Conservation (phyloP, 2,329 filamentous ascomycete genomes). For the Aspergillus candidus region DNA sequence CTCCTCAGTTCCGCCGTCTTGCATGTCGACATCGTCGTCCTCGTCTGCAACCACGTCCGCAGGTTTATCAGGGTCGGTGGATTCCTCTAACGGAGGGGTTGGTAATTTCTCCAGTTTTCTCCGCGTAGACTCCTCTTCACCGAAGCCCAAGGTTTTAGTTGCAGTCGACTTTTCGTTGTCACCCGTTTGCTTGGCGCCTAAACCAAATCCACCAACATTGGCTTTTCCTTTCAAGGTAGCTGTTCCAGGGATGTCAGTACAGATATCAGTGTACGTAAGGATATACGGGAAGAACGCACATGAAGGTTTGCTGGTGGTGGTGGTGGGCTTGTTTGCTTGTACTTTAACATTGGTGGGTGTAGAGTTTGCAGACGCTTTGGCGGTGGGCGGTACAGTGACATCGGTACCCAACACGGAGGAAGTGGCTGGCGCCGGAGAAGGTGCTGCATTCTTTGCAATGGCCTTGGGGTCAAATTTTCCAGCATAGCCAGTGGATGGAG, state of each 20-base stretch:
- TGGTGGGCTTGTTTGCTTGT: constrained; percentile 40
- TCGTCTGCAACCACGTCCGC: constrained; percentile 51
- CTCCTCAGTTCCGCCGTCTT: constrained; percentile 77
- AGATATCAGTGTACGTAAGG: background rate
- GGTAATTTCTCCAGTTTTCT: constrained; percentile 90
- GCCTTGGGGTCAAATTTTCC: constrained; percentile 84
- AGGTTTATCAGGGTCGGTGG: constrained; percentile 54
- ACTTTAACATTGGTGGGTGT: constrained; percentile 35
- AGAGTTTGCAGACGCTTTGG: constrained; percentile 41
- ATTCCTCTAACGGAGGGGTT: constrained; percentile 61
- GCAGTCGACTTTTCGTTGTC: constrained; percentile 61
- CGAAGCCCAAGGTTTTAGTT: constrained; percentile 74
- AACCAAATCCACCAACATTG: constrained; percentile 78
- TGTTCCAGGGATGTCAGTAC: constrained; percentile 13
- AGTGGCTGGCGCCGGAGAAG: constrained; percentile 49
- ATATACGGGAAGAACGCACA: constrained; percentile 24
- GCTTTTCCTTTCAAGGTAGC: constrained; percentile 60
- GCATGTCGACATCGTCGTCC: constrained; percentile 67
- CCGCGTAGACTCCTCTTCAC: constrained; percentile 78
- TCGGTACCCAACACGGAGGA: constrained; percentile 52
- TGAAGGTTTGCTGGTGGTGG: constrained; percentile 36
- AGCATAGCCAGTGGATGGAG: constrained; percentile 55
- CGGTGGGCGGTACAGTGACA: constrained; percentile 45
- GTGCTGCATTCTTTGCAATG: constrained; percentile 67
- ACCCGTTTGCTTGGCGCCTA: constrained; percentile 59